Percentiles rank a stretch among this genome's conserved stretches.
These are phyloP conservation scores for Lichtheimia hyalospora DNA, from an alignment of 371 early-diverging fungal species.

Conservation along the genomic window DNA sequence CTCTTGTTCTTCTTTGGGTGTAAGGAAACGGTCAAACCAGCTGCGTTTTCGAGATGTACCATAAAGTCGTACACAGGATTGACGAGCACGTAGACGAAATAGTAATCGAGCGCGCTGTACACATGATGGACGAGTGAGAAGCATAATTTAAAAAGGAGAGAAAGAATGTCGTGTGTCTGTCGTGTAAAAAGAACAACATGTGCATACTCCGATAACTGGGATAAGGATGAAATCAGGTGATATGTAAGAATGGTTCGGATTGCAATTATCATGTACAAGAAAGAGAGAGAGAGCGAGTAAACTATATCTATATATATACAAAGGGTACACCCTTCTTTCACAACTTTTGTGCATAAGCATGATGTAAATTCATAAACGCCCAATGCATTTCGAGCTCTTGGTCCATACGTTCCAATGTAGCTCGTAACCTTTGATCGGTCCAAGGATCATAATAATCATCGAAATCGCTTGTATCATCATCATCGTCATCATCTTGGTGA, in stretches of 20 bases:
- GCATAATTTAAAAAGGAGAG: not conserved
- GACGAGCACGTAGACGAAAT: not conserved
- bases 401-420: constrained; percentile 27
- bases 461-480: not conserved
- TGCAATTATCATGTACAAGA: too few species aligned
- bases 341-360: constrained; percentile 24
- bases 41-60: not conserved
- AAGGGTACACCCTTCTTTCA: not conserved
- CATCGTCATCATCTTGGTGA: not conserved
- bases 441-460: constrained; percentile 11
- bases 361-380: constrained; percentile 45
- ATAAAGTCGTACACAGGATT: constrained; percentile 9
- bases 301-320: too few species aligned
- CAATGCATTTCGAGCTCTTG: constrained; percentile 33
- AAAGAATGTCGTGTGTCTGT: too few species aligned
- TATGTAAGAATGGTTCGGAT: too few species aligned
- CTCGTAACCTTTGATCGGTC: constrained; percentile 22
- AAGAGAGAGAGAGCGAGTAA: too few species aligned
- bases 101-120: constrained; percentile 7
- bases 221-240: too few species aligned
- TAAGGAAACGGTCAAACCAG: constrained; percentile 42
- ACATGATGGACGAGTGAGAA: constrained; percentile 1
- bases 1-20: constrained; percentile 42
- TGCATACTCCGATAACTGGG: too few species aligned
- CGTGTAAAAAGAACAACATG: too few species aligned